Conservation (phyloP, 306 rosid genomes). For the Phaseolus lunatus region DNA sequence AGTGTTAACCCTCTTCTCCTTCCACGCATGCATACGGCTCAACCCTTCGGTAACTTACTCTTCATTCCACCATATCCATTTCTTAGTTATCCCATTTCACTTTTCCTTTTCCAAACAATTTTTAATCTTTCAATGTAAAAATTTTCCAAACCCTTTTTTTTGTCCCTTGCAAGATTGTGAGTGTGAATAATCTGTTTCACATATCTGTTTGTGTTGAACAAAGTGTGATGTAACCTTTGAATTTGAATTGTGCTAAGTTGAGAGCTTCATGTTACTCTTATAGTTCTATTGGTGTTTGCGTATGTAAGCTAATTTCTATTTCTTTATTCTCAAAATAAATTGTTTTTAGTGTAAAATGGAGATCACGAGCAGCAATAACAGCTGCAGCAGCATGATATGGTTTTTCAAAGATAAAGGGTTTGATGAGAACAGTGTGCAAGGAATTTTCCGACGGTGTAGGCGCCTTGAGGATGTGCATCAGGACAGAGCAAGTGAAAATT, state of each 20-base stretch:
- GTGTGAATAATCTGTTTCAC: neutral
- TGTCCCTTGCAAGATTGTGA: neutral
- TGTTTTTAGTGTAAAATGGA: constrained; percentile 49
- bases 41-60: constrained; percentile 34
- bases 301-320: constrained; percentile 8
- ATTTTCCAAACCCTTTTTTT: neutral
- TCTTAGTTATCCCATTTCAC: neutral
- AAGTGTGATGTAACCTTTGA: neutral
- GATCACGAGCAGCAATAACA: constrained; percentile 59
- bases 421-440: constrained; percentile 76
- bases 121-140: neutral
- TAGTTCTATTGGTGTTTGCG: constrained; percentile 12
- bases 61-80: neutral
- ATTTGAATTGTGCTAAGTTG: neutral
- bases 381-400: constrained; percentile 73
- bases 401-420: constrained; percentile 91
- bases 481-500: constrained; percentile 80
- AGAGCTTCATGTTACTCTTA: neutral
- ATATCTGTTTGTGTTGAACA: no score
- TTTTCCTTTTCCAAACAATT: neutral
- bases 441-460: constrained; percentile 74
- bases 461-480: constrained; percentile 67
- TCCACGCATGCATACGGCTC: constrained; percentile 1
- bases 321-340: neutral
- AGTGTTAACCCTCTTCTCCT: neutral